phyloP scores from a whole-genome alignment of 306 rosid species.

The Psophocarpus tetragonolobus region DNA sequence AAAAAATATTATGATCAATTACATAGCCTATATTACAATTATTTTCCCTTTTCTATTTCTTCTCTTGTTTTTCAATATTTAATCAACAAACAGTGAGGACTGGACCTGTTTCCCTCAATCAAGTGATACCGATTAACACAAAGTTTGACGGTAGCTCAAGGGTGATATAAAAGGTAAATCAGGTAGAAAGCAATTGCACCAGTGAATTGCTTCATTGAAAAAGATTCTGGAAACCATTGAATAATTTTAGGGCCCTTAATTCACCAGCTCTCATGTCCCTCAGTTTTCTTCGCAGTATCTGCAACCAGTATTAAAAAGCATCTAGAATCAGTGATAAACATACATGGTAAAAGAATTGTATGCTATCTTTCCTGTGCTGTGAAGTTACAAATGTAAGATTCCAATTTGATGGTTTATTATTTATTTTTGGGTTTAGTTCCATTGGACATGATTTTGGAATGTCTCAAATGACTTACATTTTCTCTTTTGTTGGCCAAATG shows the following conservation, averaged over 20 bases:
- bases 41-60: neutral
- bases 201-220: conserved; percentile 54
- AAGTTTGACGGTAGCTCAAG: conserved; percentile 20
- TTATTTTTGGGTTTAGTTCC: neutral
- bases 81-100: neutral
- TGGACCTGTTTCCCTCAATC: neutral
- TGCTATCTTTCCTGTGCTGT: neutral
- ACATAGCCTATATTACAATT: neutral
- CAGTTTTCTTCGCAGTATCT: conserved; percentile 80
- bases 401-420: neutral
- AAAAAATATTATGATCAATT: neutral
- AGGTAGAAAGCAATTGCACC: conserved; percentile 11
- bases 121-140: neutral
- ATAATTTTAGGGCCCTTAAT: conserved; percentile 71
- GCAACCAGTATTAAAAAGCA: conserved; percentile 33
- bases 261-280: conserved; percentile 86
- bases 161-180: neutral
- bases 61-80: neutral
- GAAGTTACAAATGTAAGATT: neutral
- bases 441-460: too few relatives aligned
- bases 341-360: neutral
- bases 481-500: too few relatives aligned
- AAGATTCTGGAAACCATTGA: conserved; percentile 68
- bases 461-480: too few relatives aligned
- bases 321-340: neutral